Evolutionary conservation across 2,329 filamentous ascomycete species (phyloP), one percentile per base, ranked within the genome.

Genomic region (Scortechinia acanthostroma): DNA sequence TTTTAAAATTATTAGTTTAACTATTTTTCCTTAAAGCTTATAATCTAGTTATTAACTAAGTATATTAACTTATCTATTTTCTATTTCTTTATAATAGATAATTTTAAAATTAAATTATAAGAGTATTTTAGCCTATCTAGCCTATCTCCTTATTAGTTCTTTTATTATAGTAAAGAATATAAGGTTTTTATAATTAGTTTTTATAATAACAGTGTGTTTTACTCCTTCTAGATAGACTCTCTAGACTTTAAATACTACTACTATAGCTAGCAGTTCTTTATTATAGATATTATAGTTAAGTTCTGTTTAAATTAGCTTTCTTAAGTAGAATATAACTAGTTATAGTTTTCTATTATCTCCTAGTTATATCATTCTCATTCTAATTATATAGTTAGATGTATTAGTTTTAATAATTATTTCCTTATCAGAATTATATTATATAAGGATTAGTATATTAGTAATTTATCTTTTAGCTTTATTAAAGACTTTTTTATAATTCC

Each of bases 261-360:
- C 55, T 40, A 51, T 50, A 25, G 33, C 46, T 25, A 54, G 53
- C 42, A 59, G 47, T 48, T 59, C 50, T 28, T 57, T 52, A 5
- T 55, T 44, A 40, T 57, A 43, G 30, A 60, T 61, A 4, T 48
- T 44, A 43, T 52, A 59, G 33, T 60, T 61, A 3, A 53, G 35
- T 37, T 54, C 45, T 25, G 43, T 25, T 43, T 22, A 25, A 16
- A 47, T 3, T 20, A 55, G 44, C 30, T 51, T 54, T 19, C 47
- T 43, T 1, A 46, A 55, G n/a, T 42, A 51, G 25, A 49, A 55
- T 0, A 35, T 43, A 1, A 50, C 42, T 0, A 47, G 50, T 15
- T 47, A 44, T 0, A 48, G 28, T 2, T 47, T 37, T 13, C 42
- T 45, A 33, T 53, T 17, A 0, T 49, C 23, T 6, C 52, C 45